Percentiles rank a stretch among this genome's conserved stretches.
phyloP scores from a whole-genome alignment of 805 yeast genomes.

The Candida parachauliodes region DNA sequence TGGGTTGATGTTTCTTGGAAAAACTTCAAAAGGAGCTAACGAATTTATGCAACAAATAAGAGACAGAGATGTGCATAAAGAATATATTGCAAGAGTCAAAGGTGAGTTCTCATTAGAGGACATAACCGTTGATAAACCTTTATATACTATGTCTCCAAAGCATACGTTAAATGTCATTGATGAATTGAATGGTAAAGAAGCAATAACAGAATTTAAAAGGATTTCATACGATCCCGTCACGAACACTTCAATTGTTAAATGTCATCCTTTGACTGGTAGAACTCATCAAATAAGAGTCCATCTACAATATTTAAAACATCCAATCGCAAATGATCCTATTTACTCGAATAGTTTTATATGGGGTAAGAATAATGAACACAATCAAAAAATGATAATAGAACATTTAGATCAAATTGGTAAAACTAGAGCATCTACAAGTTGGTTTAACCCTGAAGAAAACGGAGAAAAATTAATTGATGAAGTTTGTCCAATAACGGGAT shows the following conservation, averaged over 20 bases:
- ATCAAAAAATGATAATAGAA: constrained; percentile 43
- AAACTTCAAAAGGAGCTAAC: constrained; percentile 75
- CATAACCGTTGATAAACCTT: constrained; percentile 60
- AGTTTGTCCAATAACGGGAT: constrained; percentile 62
- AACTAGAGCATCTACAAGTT: constrained; percentile 59
- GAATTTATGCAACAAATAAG: constrained; percentile 66
- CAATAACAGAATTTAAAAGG: constrained; percentile 66
- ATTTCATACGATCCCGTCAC: constrained; percentile 60
- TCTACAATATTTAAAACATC: constrained; percentile 63
- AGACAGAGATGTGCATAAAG: constrained; percentile 72
- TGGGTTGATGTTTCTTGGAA: constrained; percentile 90
- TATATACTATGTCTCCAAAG: constrained; percentile 70
- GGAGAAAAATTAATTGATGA: constrained; percentile 69
- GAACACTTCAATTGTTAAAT: constrained; percentile 65
- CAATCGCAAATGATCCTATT: constrained; percentile 59
- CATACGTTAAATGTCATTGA: constrained; percentile 59
- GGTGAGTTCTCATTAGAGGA: constrained; percentile 70
- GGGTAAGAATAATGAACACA: constrained; percentile 61
- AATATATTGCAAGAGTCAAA: constrained; percentile 81
- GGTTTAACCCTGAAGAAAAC: constrained; percentile 53
- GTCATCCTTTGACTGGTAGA: constrained; percentile 87
- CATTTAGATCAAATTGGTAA: constrained; percentile 69
- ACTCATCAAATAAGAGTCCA: constrained; percentile 96
- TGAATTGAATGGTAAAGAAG: constrained; percentile 56
- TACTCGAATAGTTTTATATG: constrained; percentile 77